Percentiles rank a stretch among this genome's conserved stretches.
These are phyloP conservation scores for Aristolochia contorta DNA, from an alignment of 164 flowering plant genomes.

Conservation along the genomic window DNA sequence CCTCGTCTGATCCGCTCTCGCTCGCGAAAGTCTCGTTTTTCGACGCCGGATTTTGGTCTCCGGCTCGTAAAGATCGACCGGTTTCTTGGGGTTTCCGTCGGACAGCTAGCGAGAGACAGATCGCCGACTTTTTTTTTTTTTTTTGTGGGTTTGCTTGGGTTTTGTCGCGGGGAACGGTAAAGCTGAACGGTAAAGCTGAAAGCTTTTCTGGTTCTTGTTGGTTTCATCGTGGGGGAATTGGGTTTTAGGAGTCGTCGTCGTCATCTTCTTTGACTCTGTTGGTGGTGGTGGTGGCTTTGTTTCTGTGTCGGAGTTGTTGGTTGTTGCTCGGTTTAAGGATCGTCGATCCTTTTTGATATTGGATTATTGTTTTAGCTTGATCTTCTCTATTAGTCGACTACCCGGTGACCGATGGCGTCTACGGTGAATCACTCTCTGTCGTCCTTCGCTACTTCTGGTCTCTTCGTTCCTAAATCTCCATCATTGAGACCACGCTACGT, in stretches of 20 bases:
- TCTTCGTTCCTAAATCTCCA: constrained; percentile 1
- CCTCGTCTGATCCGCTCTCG: not conserved
- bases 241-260: not conserved
- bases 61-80: not conserved
- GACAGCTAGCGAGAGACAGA: not conserved
- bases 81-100: constrained; percentile 7
- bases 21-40: not conserved
- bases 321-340: not conserved
- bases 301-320: not conserved
- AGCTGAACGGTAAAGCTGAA: too few relatives aligned
- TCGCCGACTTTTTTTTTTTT: not conserved
- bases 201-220: too few relatives aligned
- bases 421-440: constrained; percentile 16
- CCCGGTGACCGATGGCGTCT: constrained; percentile 16
- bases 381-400: not conserved
- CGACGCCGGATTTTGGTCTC: not conserved
- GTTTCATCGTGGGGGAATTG: too few relatives aligned
- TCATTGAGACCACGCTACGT: constrained; percentile 3
- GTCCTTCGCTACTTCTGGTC: constrained; percentile 11
- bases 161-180: not conserved
- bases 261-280: not conserved
- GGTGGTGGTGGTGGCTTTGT: not conserved
- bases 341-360: not conserved
- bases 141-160: not conserved
- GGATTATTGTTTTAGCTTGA: not conserved